Evolutionary conservation across 2,329 filamentous ascomycete species (phyloP).

Genomic region (Pyricularia pennisetigena): DNA sequence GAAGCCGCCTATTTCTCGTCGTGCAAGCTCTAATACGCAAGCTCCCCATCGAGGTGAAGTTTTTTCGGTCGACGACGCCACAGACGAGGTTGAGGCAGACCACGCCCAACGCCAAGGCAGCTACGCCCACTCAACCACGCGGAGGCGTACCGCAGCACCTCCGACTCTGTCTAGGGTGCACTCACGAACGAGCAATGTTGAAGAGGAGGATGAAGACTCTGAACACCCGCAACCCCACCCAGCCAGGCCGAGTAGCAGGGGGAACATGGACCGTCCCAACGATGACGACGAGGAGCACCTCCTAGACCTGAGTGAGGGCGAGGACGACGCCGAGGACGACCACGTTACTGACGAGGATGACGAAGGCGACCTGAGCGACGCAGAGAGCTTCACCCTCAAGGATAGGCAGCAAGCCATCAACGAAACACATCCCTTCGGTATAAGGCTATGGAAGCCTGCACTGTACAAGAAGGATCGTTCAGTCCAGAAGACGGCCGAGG

Average conservation of each 20-base stretch:
- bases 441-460: slow-evolving; percentile 97
- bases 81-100: slow-evolving; percentile 69
- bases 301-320: slow-evolving; percentile 27
- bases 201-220: slow-evolving; percentile 13
- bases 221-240: slow-evolving; percentile 7
- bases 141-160: slow-evolving; percentile 24
- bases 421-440: slow-evolving; percentile 96
- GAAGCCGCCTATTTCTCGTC: slow-evolving; percentile 65
- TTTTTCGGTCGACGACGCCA: slow-evolving; percentile 87
- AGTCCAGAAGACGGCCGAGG: slow-evolving; percentile 91
- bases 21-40: slow-evolving; percentile 60
- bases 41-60: slow-evolving; percentile 73
- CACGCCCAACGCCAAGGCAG: slow-evolving; percentile 29
- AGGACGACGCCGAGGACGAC: slow-evolving; percentile 25
- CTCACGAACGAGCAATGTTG: slow-evolving; percentile 15
- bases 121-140: slow-evolving; percentile 25
- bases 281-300: slow-evolving; percentile 23
- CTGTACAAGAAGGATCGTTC: slow-evolving; percentile 96
- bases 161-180: slow-evolving; percentile 20
- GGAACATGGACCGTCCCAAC: slow-evolving; percentile 18
- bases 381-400: slow-evolving; percentile 95
- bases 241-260: slow-evolving; percentile 9
- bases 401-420: slow-evolving; percentile 98
- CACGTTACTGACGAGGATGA: slow-evolving; percentile 46
- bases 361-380: slow-evolving; percentile 70